Evolutionary conservation across 768 basidiomycete species (phyloP), one percentile per base, ranked within the genome.

Genomic region (Dictyophora rubrovolvata): DNA sequence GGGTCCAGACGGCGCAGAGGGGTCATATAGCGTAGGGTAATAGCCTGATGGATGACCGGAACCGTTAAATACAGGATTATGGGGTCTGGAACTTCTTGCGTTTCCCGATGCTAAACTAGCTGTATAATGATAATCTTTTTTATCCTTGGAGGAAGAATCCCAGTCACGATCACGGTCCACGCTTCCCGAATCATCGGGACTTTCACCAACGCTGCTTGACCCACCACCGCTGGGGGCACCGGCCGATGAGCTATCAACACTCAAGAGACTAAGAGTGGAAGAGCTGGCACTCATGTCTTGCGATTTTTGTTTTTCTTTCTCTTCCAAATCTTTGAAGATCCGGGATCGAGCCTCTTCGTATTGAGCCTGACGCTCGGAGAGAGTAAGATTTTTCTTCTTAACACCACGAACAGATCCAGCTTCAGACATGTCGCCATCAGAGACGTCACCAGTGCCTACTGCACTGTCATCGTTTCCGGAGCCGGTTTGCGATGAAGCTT

Each of bases 361-460:
- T n/a, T 89, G 91, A 0, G 87, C 91, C 67, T 88, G 89, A 34
- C 90, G 85, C 69, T 93, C 85, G 65, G 88, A 86, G 21, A 93
- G 84, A 1, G 91, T 91, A 74, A 83, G 81, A 33, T 79, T 78
- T 67, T 86, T 84, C 65, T 71, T 78, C 18, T 55, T 57, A 34
- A 63, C 48, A 85, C 86, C 20, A 83, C 69, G 67, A 87, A 89
- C n/a, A 33, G 58, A 62, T 16, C 88, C 87, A 10, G 86, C 72
- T 66, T 90, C 89, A 16, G 87, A 89, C 11, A 86, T 85, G 63
- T 90, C 89, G 48, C 80, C 75, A 67, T 91, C 89, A 28, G 89
- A 91, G 18, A 82, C 73, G 48, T 55, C 59, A 34, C 53, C 54
- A n/a, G 47, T 53, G 7, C 48, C 62, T 36, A 48, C 37, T 34